phyloP scores from a whole-genome alignment of 495 filamentous ascomycete genomes.

The Lichina pygmaea region DNA sequence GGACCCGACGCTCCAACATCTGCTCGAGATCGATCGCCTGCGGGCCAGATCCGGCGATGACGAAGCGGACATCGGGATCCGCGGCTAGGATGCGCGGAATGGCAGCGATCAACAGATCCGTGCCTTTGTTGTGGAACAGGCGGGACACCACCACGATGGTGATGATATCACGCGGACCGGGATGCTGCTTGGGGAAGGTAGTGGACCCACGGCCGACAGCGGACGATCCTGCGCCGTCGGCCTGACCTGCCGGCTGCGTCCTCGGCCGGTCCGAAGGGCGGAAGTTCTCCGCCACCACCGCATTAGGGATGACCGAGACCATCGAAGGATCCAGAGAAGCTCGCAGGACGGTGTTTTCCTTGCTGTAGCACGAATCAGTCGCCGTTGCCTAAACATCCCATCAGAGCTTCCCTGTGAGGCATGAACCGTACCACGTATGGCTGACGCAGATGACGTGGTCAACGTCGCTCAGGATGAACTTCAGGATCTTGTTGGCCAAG shows the following conservation, averaged over 20 bases:
- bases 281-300: constrained; percentile 91
- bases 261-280: constrained; percentile 23
- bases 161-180: constrained; percentile 63
- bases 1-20: constrained; percentile 86
- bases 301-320: constrained; percentile 95
- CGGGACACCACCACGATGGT: constrained; percentile 94
- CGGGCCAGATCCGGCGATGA: constrained; percentile 83
- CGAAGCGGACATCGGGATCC: constrained; percentile 84
- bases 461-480: constrained; percentile 87
- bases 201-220: constrained; percentile 12
- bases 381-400: too few relatives aligned
- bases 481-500: constrained; percentile 83
- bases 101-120: constrained; percentile 76
- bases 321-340: constrained; percentile 86
- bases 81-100: constrained; percentile 74
- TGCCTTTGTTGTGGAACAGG: constrained; percentile 97
- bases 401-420: too few relatives aligned
- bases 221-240: too few relatives aligned
- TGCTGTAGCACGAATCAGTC: constrained; percentile 22
- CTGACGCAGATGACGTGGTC: constrained; percentile 96
- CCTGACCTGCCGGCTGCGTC: neutral
- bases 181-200: constrained; percentile 12
- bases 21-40: constrained; percentile 96
- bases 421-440: constrained; percentile 56
- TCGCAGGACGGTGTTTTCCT: constrained; percentile 91